A percentile compares a stretch with the other conserved stretches of the same genome.
phyloP scores from a whole-genome alignment of 1,139 yeast genomes.

The Debaryomyces nepalensis region DNA sequence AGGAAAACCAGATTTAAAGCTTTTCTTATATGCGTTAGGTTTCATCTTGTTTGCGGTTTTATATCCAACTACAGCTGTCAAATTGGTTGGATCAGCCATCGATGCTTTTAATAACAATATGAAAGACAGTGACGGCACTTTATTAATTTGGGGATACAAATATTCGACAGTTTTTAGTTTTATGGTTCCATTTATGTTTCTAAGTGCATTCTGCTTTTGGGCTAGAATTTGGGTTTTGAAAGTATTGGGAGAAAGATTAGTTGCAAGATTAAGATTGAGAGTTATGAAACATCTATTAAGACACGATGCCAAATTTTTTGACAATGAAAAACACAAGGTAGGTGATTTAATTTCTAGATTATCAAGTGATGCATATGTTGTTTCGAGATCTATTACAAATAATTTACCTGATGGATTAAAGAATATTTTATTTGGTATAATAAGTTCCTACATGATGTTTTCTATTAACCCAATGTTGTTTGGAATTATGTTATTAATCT shows the following conservation, averaged over 20 bases:
- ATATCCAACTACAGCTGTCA: slow-evolving; percentile 52
- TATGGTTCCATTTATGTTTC: slow-evolving; percentile 53
- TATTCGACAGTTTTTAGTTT: slow-evolving; percentile 45
- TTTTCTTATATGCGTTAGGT: slow-evolving; percentile 45
- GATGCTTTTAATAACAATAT: slow-evolving; percentile 47
- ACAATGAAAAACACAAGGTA: slow-evolving; percentile 55
- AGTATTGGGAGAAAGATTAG: slow-evolving; percentile 46
- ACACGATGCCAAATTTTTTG: slow-evolving; percentile 56
- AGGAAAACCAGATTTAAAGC: slow-evolving; percentile 46
- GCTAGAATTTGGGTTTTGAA: slow-evolving; percentile 55
- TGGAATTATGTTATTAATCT: slow-evolving; percentile 54
- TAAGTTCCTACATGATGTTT: slow-evolving; percentile 53
- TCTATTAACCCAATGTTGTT: slow-evolving; percentile 49
- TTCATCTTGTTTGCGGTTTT: slow-evolving; percentile 52
- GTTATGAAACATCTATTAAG: slow-evolving; percentile 55
- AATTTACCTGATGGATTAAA: slow-evolving; percentile 54
- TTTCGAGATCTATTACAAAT: slow-evolving; percentile 49
- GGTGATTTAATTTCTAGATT: slow-evolving; percentile 60
- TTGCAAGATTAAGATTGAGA: slow-evolving; percentile 51
- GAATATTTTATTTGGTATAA: slow-evolving; percentile 49
- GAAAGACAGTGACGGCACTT: slow-evolving; percentile 45
- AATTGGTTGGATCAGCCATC: slow-evolving; percentile 51
- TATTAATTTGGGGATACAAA: slow-evolving; percentile 52
- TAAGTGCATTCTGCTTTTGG: slow-evolving; percentile 54
- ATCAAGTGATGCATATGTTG: slow-evolving; percentile 60